Percentiles rank a stretch among this genome's conserved stretches.
These are phyloP conservation scores for Trametes sp. DNA, from an alignment of 1,284 basidiomycete genomes.

Conservation along the genomic window DNA sequence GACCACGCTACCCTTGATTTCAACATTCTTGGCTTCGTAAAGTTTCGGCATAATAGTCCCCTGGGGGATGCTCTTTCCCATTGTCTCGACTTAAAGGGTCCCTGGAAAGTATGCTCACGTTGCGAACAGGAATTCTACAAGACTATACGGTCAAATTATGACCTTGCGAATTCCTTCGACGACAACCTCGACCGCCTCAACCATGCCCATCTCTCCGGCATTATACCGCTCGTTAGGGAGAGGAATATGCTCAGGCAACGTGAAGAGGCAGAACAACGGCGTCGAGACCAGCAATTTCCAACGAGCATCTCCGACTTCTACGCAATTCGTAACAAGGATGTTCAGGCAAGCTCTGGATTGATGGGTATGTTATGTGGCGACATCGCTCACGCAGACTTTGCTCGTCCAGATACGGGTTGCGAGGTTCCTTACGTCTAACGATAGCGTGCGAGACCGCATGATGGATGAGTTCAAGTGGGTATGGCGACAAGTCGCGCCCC, in stretches of 20 bases:
- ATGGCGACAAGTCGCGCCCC: constrained; percentile 52
- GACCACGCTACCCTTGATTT: neutral
- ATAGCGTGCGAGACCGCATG: constrained; percentile 54
- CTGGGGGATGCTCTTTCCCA: too few relatives aligned
- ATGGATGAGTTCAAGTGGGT: constrained; percentile 60
- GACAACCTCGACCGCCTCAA: constrained; percentile 43
- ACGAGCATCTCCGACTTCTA: constrained; percentile 53
- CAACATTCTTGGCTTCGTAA: neutral
- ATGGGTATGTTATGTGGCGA: neutral
- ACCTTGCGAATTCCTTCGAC: constrained; percentile 26
- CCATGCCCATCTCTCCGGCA: constrained; percentile 49
- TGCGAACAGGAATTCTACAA: constrained; percentile 18
- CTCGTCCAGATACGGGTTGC: constrained; percentile 51
- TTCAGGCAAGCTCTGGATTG: constrained; percentile 38
- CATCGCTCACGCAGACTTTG: neutral
- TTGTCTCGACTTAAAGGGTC: too few relatives aligned
- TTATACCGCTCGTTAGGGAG: constrained; percentile 44
- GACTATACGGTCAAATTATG: constrained; percentile 7
- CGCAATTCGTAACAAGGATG: constrained; percentile 50
- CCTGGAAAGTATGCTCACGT: neutral
- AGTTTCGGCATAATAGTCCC: neutral
- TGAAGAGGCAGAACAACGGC: constrained; percentile 46
- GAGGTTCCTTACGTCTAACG: constrained; percentile 53
- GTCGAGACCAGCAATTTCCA: constrained; percentile 59
- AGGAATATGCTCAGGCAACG: constrained; percentile 38